Base-by-base conservation (phyloP, 768 basidiomycete genomes). In the Calocera cornea region DNA sequence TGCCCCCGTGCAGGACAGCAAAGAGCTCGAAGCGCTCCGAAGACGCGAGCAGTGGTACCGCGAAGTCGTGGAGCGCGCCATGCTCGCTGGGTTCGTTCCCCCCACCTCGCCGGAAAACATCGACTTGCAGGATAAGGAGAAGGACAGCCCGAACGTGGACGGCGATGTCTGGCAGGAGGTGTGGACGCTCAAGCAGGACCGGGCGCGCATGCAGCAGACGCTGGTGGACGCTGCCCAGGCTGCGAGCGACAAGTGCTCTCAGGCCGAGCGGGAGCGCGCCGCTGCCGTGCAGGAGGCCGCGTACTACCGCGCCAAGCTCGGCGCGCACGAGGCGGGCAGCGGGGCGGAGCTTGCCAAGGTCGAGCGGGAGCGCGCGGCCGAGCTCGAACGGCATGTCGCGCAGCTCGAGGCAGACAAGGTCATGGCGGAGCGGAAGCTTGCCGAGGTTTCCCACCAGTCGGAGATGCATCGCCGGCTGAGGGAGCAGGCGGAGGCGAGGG, bases 241-340 rank as follows among this genome's bases (percentile, higher is more conserved):
- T 65, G 84, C 87, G 1, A 92, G 93, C 1, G 87, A 90, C 47
- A 87, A 86, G 41, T 76, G 97, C 11, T 81, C 84, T 2, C 89
- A 92, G 65, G 88, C 90, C 0, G 92, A 95, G 70, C 84, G 89
- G 64, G 77, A 86, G 70, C 87, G 88, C 69, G 76, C 81, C 7
- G 87, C 84, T 47, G 97, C 97, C 0, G 78, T 90, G 8, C 92
- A 98, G 76, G 97, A 99, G 77, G 90, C 95, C 1, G 92, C 94
- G 0, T 97, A 89, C 78, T 97, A 94, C 75, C 91, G 95, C 64
- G 91, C 95, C 60, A 97, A 98, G 78, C 79, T 95, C n/a, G 83
- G 86, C 1, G 93, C 95, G 0, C 77, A 92, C 64, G 97, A 98
- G 75, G 78, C 83, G 0, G 81, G 83, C 49, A 83, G 85, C 19